Percentiles rank a stretch among this genome's conserved stretches.
phyloP scores from a whole-genome alignment of 1,139 yeast genomes.

The Saccharomycopsis hybrid region DNA sequence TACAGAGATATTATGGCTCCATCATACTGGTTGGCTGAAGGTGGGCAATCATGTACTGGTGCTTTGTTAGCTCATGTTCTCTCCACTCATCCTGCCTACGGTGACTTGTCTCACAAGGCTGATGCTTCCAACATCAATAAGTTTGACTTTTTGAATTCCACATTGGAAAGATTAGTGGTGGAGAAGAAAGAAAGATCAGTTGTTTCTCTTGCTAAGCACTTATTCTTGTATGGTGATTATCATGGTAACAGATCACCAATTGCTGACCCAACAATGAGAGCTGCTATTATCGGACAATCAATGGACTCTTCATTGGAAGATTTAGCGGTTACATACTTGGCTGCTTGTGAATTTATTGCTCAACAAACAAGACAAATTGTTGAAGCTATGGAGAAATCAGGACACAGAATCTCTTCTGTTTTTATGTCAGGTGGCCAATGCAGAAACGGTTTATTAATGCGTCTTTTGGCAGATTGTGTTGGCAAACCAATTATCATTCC shows the following conservation, averaged over 20 bases:
- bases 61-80: conserved; percentile 88
- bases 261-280: conserved; percentile 91
- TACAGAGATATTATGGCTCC: conserved; percentile 87
- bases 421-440: conserved; percentile 97
- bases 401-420: conserved; percentile 69
- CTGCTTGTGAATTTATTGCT: conserved; percentile 95
- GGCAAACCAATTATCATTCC: conserved; percentile 92
- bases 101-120: conserved; percentile 57
- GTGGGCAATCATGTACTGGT: conserved; percentile 97
- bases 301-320: conserved; percentile 85
- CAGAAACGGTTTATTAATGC: conserved; percentile 80
- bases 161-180: conserved; percentile 60
- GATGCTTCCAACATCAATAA: conserved; percentile 62
- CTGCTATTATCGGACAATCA: conserved; percentile 86
- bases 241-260: conserved; percentile 96
- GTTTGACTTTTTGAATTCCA: conserved; percentile 75
- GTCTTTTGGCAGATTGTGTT: conserved; percentile 87
- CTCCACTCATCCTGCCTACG: conserved; percentile 81
- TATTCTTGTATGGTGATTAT: conserved; percentile 91
- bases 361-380: conserved; percentile 96
- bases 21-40: conserved; percentile 95
- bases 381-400: conserved; percentile 72
- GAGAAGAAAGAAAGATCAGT: conserved; percentile 59
- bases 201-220: conserved; percentile 72
- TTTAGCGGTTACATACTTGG: conserved; percentile 78